Conservation (phyloP, 768 basidiomycete species). For the Leccinellum rugosiceps region DNA sequence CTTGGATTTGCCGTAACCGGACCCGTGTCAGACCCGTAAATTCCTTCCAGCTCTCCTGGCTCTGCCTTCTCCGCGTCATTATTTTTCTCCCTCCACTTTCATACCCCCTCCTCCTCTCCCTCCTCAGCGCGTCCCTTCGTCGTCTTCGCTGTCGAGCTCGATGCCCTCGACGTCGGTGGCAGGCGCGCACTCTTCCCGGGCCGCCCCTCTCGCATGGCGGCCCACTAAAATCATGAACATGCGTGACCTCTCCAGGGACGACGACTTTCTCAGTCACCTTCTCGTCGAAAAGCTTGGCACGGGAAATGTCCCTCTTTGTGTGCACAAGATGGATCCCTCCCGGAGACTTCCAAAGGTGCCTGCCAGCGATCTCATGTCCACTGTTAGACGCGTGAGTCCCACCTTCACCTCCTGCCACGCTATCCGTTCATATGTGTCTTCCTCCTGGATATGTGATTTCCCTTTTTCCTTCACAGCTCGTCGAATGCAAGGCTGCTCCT, state of each 20-base stretch:
- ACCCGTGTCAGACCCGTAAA: conserved; percentile 20
- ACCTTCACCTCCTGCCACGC: conserved; percentile 26
- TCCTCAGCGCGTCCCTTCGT: conserved; percentile 16
- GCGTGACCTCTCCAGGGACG: conserved; percentile 85
- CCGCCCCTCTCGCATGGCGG: conserved; percentile 54
- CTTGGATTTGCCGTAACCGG: conserved; percentile 30
- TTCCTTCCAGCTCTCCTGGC: conserved; percentile 24
- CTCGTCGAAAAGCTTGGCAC: conserved; percentile 88
- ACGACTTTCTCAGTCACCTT: conserved; percentile 87
- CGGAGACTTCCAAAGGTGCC: conserved; percentile 76
- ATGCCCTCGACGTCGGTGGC: conserved; percentile 31
- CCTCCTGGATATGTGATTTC: conserved; percentile 22
- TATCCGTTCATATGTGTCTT: conserved; percentile 22
- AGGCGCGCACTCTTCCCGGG: conserved; percentile 21
- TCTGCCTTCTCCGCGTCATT: conserved; percentile 34
- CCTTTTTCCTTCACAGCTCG: conserved; percentile 44
- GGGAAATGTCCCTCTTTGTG: conserved; percentile 71
- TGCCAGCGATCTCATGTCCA: conserved; percentile 60
- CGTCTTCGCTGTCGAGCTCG: conserved; percentile 27
- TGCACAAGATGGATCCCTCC: conserved; percentile 86
- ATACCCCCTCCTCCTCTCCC: conserved; percentile 4
- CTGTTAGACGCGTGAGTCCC: conserved; percentile 71
- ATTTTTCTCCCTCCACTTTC: conserved; percentile 1
- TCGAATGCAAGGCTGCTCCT: conserved; percentile 51
- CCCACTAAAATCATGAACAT: conserved; percentile 89